These are phyloP conservation scores for Candida dajiaensis DNA, from an alignment of 805 yeast genomes.

Conservation along the genomic window DNA sequence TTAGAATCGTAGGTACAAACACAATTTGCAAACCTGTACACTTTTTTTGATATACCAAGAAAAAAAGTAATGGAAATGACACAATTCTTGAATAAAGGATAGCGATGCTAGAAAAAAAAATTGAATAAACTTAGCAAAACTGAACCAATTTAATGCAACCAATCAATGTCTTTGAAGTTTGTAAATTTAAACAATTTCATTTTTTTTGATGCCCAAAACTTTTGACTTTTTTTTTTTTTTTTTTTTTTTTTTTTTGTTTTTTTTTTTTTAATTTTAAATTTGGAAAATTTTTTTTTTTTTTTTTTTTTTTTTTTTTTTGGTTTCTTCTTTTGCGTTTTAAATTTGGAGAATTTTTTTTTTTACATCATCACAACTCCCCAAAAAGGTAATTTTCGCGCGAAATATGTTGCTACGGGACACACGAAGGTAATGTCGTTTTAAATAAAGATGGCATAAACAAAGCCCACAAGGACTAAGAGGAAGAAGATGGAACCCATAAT, in stretches of 20 bases:
- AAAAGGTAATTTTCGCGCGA: not conserved
- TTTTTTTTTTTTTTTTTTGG: too few relatives aligned
- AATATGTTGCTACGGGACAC: not conserved
- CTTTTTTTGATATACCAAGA: too few relatives aligned
- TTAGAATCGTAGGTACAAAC: not conserved
- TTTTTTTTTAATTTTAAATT: too few relatives aligned
- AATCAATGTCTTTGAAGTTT: not conserved
- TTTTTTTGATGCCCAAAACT: not conserved
- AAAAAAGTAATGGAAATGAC: not conserved
- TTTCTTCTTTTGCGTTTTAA: too few relatives aligned
- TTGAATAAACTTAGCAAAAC: not conserved
- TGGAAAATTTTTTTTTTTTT: too few relatives aligned
- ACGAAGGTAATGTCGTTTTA: not conserved
- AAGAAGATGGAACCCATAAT: not conserved
- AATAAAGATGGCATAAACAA: conserved; percentile 7
- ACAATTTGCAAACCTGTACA: not conserved
- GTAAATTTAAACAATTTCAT: not conserved
- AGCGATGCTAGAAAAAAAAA: too few relatives aligned
- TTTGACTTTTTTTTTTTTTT: not conserved
- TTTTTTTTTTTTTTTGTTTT: too few relatives aligned
- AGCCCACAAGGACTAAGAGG: conserved; percentile 5
- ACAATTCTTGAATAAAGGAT: not conserved
- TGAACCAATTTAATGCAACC: not conserved
- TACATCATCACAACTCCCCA: not conserved
- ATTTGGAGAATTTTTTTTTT: too few relatives aligned